Base-by-base conservation (phyloP, 2,329 filamentous ascomycete genomes). In the Arthrobotrys sphaeroides region DNA sequence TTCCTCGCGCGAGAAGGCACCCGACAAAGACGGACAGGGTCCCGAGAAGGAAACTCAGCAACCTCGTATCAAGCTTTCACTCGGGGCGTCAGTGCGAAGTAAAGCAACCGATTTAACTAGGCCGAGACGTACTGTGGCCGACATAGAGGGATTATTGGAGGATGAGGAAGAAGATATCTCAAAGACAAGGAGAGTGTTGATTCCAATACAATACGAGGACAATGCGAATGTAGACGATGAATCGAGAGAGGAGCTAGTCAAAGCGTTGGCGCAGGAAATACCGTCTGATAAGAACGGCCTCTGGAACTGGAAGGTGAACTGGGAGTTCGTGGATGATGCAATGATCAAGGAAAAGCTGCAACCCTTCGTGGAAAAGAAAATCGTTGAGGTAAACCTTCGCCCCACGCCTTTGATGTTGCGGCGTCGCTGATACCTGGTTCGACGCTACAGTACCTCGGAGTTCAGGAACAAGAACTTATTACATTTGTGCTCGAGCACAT, bases 341-440 rank as follows among this genome's bases (percentile, higher is more conserved):
- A 87, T 95, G 43, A 88, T 98, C 73, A 88, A 89, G 75, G 91
- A 96, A 78, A 94, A 97, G 82, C 88, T 99, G 79, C 89, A 91
- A 80, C 94, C 94, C 28, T 99, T 97, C 84, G 92, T 98, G 68
- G 93, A 97, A 85, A 96, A 96, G 87, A 99, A 98, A 87, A 92
- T 98, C 79, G 90, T 99, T 75, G 95, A 99, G 65, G 78, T 79
- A 73, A 38, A 31, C 20, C 18, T 2, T 7, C 28, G 13, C 3
- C 55, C 20, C 7, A 53, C 7, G 18, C 9, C 18, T 26, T 13
- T 10, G 24, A n/a, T 20, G 40, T 6, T 6, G 16, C 7, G 28
- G 18, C 24, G 5, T 60, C 1, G 51, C 69, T 60, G 31, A 64
- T n/a, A 20, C 7, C 6, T 4, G 22, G 10, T 16, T 18, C 20